phyloP scores from a whole-genome alignment of 2,329 filamentous ascomycete species.

The Aureobasidium sp. region DNA sequence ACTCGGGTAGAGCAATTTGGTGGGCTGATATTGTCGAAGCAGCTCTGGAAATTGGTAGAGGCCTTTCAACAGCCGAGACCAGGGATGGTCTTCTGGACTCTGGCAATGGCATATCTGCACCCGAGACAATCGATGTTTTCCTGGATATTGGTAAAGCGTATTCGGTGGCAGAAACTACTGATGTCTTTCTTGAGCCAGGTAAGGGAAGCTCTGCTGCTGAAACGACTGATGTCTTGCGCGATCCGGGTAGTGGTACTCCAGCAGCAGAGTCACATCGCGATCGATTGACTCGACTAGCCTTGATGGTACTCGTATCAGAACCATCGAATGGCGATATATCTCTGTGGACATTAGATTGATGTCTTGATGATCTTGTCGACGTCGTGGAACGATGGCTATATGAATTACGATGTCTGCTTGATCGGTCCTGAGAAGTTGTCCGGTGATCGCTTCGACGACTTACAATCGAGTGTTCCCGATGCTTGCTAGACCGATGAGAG shows the following conservation, averaged over 20 bases:
- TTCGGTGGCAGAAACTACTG: slow-evolving; percentile 20
- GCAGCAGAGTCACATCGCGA: background rate
- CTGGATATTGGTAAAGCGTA: slow-evolving; percentile 21
- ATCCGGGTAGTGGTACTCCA: background rate
- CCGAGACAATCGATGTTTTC: slow-evolving; percentile 17
- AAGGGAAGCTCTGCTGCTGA: slow-evolving; percentile 14
- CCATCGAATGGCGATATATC: slow-evolving; percentile 14
- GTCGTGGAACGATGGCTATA: background rate
- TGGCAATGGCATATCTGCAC: slow-evolving; percentile 17
- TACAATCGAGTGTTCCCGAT: background rate
- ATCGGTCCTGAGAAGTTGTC: background rate
- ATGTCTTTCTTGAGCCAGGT: slow-evolving; percentile 19
- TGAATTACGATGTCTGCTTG: background rate
- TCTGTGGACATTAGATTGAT: background rate
- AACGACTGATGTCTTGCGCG: background rate
- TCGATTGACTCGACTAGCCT: slow-evolving; percentile 12
- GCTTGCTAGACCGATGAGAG: background rate
- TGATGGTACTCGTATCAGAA: slow-evolving; percentile 26
- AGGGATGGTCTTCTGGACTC: slow-evolving; percentile 16
- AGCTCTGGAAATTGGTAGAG: slow-evolving; percentile 9
- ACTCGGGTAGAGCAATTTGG: slow-evolving; percentile 15
- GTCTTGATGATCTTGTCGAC: background rate
- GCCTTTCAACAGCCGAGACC: slow-evolving; percentile 5
- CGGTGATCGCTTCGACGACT: slow-evolving; percentile 1
- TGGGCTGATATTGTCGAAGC: slow-evolving; percentile 17